Evolutionary conservation across 2,329 filamentous ascomycete genomes (phyloP).

Genomic region (Apiospora malaysiana): DNA sequence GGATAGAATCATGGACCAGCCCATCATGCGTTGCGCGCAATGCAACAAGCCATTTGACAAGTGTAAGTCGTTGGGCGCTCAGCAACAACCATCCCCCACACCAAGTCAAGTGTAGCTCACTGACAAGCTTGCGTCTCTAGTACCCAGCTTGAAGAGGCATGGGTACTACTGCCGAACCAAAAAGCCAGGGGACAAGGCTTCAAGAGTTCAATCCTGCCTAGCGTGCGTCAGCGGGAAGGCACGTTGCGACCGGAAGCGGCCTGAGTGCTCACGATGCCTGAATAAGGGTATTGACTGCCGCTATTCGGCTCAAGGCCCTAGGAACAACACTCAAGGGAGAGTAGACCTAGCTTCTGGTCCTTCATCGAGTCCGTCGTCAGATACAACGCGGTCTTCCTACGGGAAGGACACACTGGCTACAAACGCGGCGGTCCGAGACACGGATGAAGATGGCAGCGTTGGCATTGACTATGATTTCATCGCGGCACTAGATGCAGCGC

Average conservation of each 20-base stretch:
- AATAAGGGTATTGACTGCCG: slow-evolving; percentile 42
- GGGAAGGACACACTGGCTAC: too few species aligned
- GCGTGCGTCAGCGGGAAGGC: slow-evolving; percentile 44
- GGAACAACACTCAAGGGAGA: neutral
- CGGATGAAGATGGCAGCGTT: neutral
- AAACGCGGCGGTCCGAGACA: neutral
- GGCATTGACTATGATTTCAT: neutral
- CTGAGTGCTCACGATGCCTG: slow-evolving; percentile 46
- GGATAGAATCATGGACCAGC: neutral
- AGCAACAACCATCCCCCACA: slow-evolving; percentile 27
- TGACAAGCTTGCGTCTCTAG: slow-evolving; percentile 32
- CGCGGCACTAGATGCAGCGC: neutral
- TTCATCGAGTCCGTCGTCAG: neutral
- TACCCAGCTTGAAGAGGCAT: slow-evolving; percentile 49
- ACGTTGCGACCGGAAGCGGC: slow-evolving; percentile 44
- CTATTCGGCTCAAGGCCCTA: slow-evolving; percentile 38
- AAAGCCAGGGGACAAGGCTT: slow-evolving; percentile 30
- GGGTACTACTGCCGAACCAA: slow-evolving; percentile 51
- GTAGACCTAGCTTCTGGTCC: too few species aligned
- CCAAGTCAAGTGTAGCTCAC: neutral
- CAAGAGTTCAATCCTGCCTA: slow-evolving; percentile 43
- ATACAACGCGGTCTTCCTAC: neutral
- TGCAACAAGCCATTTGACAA: slow-evolving; percentile 50
- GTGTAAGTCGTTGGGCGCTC: slow-evolving; percentile 36
- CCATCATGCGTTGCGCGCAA: slow-evolving; percentile 41